Percentiles rank a stretch among this genome's conserved stretches.
Evolutionary conservation across 768 basidiomycete genomes (phyloP).

Genomic region (Boletus rex-veris): DNA sequence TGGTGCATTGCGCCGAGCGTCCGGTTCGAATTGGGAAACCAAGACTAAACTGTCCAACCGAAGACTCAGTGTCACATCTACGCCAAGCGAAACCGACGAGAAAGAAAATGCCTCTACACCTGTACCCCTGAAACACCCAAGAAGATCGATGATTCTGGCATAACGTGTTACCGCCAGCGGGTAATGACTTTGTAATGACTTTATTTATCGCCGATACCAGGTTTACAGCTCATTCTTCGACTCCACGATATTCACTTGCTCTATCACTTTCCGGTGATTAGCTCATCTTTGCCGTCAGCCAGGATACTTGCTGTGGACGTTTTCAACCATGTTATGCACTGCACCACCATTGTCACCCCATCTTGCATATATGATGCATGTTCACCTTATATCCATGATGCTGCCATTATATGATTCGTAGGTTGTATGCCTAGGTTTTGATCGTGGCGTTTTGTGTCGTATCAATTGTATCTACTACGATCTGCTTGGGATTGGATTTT

Average conservation of each 20-base stretch:
- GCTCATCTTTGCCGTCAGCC: constrained; percentile 4
- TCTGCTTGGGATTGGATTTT: not conserved
- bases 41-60: constrained; percentile 34
- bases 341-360: not conserved
- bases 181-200: not conserved
- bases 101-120: constrained; percentile 53
- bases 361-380: constrained; percentile 13
- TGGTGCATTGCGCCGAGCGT: constrained; percentile 26
- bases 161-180: constrained; percentile 2
- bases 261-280: constrained; percentile 9
- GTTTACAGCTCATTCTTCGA: constrained; percentile 1
- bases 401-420: constrained; percentile 5
- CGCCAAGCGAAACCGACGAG: constrained; percentile 48
- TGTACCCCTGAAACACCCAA: constrained; percentile 10
- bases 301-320: constrained; percentile 6
- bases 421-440: constrained; percentile 25
- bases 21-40: constrained; percentile 31
- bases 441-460: constrained; percentile 3
- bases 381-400: constrained; percentile 17
- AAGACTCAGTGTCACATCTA: constrained; percentile 33
- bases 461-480: constrained; percentile 15
- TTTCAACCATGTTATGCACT: constrained; percentile 1
- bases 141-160: constrained; percentile 17
- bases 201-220: constrained; percentile 8
- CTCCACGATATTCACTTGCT: constrained; percentile 9